phyloP scores from a whole-genome alignment of 257 asterid genomes.

The Fraxinus cuspidata region DNA sequence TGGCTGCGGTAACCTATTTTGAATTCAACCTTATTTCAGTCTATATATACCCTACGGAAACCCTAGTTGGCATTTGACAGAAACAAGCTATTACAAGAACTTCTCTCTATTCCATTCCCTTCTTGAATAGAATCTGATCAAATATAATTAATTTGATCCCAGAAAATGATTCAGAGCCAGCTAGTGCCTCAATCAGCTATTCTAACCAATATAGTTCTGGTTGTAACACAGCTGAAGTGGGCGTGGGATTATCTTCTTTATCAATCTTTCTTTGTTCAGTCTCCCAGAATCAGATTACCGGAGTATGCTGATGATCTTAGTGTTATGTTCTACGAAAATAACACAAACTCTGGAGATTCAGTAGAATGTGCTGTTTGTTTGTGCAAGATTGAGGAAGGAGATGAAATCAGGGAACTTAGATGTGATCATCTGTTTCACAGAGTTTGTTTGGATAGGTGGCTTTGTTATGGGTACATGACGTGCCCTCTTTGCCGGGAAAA shows the following conservation, averaged over 20 bases:
- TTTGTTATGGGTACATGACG: too few species aligned
- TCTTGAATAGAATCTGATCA: neutral
- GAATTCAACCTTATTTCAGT: neutral
- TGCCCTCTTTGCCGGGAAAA: too few species aligned
- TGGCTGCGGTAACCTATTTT: neutral
- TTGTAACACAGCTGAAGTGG: constrained; percentile 3
- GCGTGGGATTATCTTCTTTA: constrained; percentile 18
- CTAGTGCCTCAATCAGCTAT: neutral
- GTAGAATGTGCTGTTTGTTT: too few species aligned
- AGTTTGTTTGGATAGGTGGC: too few species aligned
- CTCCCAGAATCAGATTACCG: neutral
- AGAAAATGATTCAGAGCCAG: neutral
- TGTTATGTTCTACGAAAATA: neutral
- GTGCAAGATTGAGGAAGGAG: too few species aligned
- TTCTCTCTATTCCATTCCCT: neutral
- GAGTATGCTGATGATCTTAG: neutral
- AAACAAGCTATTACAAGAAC: neutral
- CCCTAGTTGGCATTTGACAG: neutral
- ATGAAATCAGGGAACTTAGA: too few species aligned
- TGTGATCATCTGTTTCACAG: too few species aligned
- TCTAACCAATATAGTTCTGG: neutral
- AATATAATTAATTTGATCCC: neutral
- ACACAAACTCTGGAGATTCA: neutral
- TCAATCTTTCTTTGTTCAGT: neutral
- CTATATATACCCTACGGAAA: neutral